Base-by-base conservation (phyloP, 2,329 filamentous ascomycete species). In the Lachnellula occidentalis region DNA sequence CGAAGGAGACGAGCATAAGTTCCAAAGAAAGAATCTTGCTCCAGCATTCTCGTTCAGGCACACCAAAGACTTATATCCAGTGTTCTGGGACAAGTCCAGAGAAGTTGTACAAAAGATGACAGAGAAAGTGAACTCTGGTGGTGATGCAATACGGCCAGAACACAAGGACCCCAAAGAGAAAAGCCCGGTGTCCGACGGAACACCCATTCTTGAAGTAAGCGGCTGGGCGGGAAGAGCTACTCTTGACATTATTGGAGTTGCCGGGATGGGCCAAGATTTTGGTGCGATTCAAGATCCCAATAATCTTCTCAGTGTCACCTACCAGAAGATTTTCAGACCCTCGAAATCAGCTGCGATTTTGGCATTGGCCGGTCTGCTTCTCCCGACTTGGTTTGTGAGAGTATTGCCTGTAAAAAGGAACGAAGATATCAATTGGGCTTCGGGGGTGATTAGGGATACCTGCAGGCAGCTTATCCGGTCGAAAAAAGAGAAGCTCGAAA, bases 1-100 rank as follows among this genome's bases (percentile, higher is more conserved):
- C 2, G 92, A 96, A 71, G 92, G 92, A n/a, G 88, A 95, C 12
- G 88, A 92, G 65, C 92, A 96, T 70, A 94, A 87, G 73, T 74
- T 81, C 64, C 88, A 91, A 73, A 80, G 92, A 46, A 91, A 88
- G 68, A 84, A 86, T 55, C 79, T 95, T 17, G 82, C 86, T 73
- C 90, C 90, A 0, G 88, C 90, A 2, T 96, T 96, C 69, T 79
- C 84, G n/a, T 95, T 90, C 66, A 81, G 90, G 21, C 88, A 95
- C 64, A 77, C 95, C 68, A 95, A 94, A 67, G 81, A 92, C 56
- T 74, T 96, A 14, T 94, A 95, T 64, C 86, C 90, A 0, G 73
- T 87, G 5, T 95, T 96, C 70, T 96, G 90, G 90, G 65, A 72
- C 19, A 95, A 95, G 71, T 80, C 85, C 1, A 71, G 79, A 7